Evolutionary conservation across 768 basidiomycete genomes (phyloP), one percentile per base, ranked within the genome.

Genomic region (Serpula lacrymans): DNA sequence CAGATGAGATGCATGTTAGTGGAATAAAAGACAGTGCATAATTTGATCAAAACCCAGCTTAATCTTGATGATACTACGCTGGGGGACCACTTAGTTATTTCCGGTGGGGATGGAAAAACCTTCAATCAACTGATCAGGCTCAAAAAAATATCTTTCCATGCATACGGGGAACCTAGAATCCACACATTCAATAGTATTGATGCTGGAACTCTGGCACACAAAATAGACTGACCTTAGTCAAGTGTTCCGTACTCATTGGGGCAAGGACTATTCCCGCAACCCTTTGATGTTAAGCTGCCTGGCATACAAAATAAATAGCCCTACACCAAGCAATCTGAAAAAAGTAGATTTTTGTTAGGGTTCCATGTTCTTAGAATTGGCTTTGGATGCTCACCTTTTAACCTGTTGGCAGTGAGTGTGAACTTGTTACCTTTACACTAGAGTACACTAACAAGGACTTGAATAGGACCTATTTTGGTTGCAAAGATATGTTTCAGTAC

Each of bases 151-250:
- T 11, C 25, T 52, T 24, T 27, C 20, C 11, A 4, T 13, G 1
- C 39, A 35, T 13, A 42, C 22, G 38, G 49, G 39, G 17, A 43
- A 51, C 11, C 57, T 57, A 28, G 25, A 55, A 4, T 51, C 49
- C 4, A 48, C 59, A 11, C 39, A 49, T 9, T 52, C 48, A 35
- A 16, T 61, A 2, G 20, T 49, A 13, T 53, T 58, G 6, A 25
- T 60, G 3, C 58, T 62, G 3, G 52, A 62, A 40, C 36, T 62
- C 0, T 64, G 63, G 60, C 63, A 64, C 33, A 57, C 59, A 1
- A 53, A 58, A 42, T 64, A 59, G 63, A 62, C 61, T 4, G 59
- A 62, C 34, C 36, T 60, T 4, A 51, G 57, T 36, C 49, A 51
- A 1, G 42, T 54, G 8, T 36, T 53, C 11, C 39, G 46, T 11